Evolutionary conservation across 306 rosid genomes (phyloP), one percentile per base, ranked within the genome.

Genomic region (Datisca glomerata): DNA sequence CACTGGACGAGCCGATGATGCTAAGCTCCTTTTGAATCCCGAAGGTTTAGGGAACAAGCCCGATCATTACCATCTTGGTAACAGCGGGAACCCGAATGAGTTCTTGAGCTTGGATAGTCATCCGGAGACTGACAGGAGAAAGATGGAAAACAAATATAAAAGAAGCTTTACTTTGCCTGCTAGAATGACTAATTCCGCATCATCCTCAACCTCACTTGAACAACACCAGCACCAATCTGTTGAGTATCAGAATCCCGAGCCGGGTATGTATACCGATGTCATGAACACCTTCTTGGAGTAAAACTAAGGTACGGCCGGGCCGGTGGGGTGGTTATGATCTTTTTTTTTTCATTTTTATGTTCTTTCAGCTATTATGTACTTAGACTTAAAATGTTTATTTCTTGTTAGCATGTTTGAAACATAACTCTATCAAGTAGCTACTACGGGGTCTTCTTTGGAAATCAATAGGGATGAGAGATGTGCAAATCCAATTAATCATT

Each of bases 261-360:
- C 74, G 10, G 85, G 74, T 6, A 68, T 78, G 79, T 80, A 73
- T 73, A n/a, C 91, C 7, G 96, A 80, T 69, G 86, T 80, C 31
- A 91, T 91, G 98, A 94, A 80, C 57, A 72, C 79, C 21, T 91
- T 65, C 74, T 59, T 91, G 71, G 94, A 91, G 77, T 86, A 70
- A 86, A 71, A 28, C 7, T 38, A 24, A 35, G 24, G 17, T 5
- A 11, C 44, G 56, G 17, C 12, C 36, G 43, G 43, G 53, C 37
- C 22, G 52, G 56, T 66, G 37, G 29, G 18, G 39, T 56, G 66
- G 73, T 56, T 56, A 60, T 28, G 39, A 10, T 12, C 53, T 32
- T 13, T 31, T 32, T 47, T 19, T 46, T n/a, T 28, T 19, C 27
- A 31, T 8, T 47, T 47, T 39, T 31, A 29, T 34, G 20, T 49